Conservation (phyloP, 768 basidiomycete species). For the Suillus subaureus region DNA sequence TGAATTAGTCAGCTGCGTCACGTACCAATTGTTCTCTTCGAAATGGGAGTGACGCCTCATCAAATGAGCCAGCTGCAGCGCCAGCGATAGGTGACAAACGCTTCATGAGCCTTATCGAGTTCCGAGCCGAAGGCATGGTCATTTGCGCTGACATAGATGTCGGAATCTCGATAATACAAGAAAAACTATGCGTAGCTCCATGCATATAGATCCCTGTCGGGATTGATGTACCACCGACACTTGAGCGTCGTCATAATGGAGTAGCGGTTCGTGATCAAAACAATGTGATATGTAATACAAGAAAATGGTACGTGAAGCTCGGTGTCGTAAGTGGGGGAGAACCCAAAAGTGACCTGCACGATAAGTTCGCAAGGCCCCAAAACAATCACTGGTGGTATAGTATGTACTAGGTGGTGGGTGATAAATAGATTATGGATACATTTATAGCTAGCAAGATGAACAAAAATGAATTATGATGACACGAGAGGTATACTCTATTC, state of each 20-base stretch:
- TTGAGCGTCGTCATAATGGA: not conserved
- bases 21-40: not conserved
- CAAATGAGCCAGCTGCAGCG: too few relatives aligned
- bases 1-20: not conserved
- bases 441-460: not conserved
- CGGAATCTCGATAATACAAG: not conserved
- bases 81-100: too few relatives aligned
- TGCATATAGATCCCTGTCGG: not conserved
- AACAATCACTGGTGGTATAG: conserved; percentile 2
- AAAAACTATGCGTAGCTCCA: not conserved
- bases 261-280: not conserved
- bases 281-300: conserved; percentile 4
- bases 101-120: not conserved
- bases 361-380: not conserved
- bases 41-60: too few relatives aligned
- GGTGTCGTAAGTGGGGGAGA: not conserved
- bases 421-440: conserved; percentile 9
- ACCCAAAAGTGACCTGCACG: conserved; percentile 1
- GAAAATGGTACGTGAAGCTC: conserved; percentile 1
- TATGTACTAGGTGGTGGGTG: conserved; percentile 1
- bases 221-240: not conserved
- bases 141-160: not conserved
- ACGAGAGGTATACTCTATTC: conserved; percentile 22
- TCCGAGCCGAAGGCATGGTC: not conserved
- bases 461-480: conserved; percentile 1